Percentiles rank a stretch among this genome's conserved stretches.
Evolutionary conservation across 441 rosid species (phyloP).

Genomic region (Arabidopsis hybrid): DNA sequence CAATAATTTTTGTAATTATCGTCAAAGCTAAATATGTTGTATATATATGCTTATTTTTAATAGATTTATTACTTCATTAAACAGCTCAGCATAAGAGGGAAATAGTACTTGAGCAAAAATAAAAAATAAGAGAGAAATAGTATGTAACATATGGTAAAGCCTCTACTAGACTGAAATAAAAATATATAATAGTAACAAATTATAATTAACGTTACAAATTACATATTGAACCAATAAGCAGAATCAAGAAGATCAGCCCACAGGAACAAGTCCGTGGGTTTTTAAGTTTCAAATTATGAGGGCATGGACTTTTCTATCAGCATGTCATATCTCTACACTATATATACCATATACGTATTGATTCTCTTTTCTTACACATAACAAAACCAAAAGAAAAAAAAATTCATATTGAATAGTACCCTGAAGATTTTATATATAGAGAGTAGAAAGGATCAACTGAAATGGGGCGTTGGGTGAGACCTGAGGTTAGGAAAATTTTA

Average conservation of each 20-base stretch:
- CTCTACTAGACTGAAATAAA: too few species aligned
- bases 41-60: too few species aligned
- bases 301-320: conserved; percentile 20
- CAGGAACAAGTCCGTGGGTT: conserved; percentile 27
- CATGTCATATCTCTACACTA: conserved; percentile 16
- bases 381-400: neutral
- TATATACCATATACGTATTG: conserved; percentile 23
- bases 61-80: too few species aligned
- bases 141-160: too few species aligned
- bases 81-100: too few species aligned
- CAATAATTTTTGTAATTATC: too few species aligned
- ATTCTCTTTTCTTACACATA: conserved; percentile 15
- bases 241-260: conserved; percentile 26
- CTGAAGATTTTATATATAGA: neutral
- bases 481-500: conserved; percentile 59
- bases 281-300: conserved; percentile 18
- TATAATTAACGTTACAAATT: neutral
- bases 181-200: neutral
- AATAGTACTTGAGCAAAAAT: too few species aligned
- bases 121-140: too few species aligned
- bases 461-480: conserved; percentile 82
- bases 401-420: neutral
- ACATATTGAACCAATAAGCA: neutral
- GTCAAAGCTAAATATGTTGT: too few species aligned
- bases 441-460: conserved; percentile 14